These are phyloP conservation scores for Dalbergia oliveri DNA, from an alignment of 306 rosid species.

Conservation along the genomic window DNA sequence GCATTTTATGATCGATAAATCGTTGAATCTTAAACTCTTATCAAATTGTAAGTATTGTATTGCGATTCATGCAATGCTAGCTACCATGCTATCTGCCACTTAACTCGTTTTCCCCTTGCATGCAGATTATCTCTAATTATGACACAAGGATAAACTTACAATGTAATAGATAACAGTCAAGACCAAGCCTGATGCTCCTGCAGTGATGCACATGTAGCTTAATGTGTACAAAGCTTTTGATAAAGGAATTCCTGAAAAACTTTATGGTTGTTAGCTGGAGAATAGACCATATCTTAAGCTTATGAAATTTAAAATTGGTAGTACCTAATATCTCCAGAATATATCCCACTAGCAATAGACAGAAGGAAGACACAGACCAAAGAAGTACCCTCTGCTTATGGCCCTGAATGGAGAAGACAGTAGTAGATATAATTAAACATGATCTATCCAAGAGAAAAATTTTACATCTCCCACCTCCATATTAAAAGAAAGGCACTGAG, in stretches of 20 bases:
- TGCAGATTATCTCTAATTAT: neutral
- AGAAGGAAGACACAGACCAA: conserved; percentile 65
- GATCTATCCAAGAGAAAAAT: conserved; percentile 19
- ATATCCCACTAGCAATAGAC: conserved; percentile 62
- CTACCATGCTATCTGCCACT: conserved; percentile 4
- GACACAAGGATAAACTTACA: conserved; percentile 55
- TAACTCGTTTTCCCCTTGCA: neutral
- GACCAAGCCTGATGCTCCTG: conserved; percentile 80
- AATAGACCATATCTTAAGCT: conserved; percentile 21
- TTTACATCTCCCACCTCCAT: conserved; percentile 28
- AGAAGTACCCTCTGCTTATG: conserved; percentile 64
- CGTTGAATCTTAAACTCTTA: too few relatives aligned
- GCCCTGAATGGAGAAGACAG: conserved; percentile 56
- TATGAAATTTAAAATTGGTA: conserved; percentile 19
- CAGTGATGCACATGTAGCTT: conserved; percentile 78
- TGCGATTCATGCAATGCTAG: too few relatives aligned
- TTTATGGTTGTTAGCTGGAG: conserved; percentile 42
- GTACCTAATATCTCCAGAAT: conserved; percentile 71
- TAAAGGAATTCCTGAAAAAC: conserved; percentile 72
- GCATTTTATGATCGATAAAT: too few relatives aligned
- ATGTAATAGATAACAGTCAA: conserved; percentile 65
- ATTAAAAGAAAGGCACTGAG: conserved; percentile 21
- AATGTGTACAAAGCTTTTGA: conserved; percentile 79
- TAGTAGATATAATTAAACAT: conserved; percentile 34
- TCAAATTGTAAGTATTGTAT: too few relatives aligned